Conservation (phyloP, 306 rosid species). For the Lathyrus sativus region DNA sequence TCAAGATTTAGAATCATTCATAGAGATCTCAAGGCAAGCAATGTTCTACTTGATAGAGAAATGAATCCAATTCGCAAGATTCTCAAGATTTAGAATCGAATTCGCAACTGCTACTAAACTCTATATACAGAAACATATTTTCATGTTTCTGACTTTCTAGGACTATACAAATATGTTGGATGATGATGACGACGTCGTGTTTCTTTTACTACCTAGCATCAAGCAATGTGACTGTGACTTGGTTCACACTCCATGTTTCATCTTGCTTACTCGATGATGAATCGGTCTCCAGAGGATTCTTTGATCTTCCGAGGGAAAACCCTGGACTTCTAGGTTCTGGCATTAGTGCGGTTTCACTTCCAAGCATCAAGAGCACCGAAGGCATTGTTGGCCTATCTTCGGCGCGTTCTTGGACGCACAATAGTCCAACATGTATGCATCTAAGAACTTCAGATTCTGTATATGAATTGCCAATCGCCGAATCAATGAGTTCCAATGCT, state of each 20-base stretch:
- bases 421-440: constrained; percentile 68
- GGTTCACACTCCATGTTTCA: constrained; percentile 66
- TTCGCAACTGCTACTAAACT: not conserved
- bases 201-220: constrained; percentile 59
- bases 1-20: constrained; percentile 69
- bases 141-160: not conserved
- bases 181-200: constrained; percentile 27
- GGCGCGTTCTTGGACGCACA: constrained; percentile 62
- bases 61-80: no score
- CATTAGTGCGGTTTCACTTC: constrained; percentile 62
- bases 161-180: constrained; percentile 33
- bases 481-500: constrained; percentile 60
- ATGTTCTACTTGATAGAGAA: constrained; percentile 59
- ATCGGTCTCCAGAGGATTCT: constrained; percentile 49
- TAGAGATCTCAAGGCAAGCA: constrained; percentile 73
- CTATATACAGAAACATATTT: constrained; percentile 17
- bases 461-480: constrained; percentile 48
- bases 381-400: constrained; percentile 64
- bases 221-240: constrained; percentile 68
- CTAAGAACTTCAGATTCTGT: constrained; percentile 58
- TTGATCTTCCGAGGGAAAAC: constrained; percentile 49
- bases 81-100: no score
- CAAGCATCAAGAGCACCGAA: constrained; percentile 65
- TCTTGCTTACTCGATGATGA: constrained; percentile 68
- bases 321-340: constrained; percentile 73